Percentiles rank a stretch among this genome's conserved stretches.
Conservation (phyloP, 257 asterid species). For the Avicennia marina region DNA sequence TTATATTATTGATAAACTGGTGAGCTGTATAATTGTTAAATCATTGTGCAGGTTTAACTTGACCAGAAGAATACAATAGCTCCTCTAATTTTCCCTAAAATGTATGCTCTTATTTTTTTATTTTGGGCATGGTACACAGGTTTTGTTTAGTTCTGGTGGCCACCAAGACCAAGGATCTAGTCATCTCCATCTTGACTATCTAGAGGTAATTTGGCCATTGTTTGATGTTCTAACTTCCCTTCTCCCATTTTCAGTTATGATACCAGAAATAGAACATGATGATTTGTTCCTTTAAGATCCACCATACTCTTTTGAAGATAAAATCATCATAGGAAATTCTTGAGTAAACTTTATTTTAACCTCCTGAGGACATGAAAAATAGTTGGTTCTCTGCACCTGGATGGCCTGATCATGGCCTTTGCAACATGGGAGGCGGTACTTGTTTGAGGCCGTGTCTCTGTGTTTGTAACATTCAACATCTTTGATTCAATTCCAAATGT, state of each 20-base stretch:
- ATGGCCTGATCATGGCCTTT: not conserved
- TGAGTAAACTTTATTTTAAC: too few species aligned
- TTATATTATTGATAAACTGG: conserved; percentile 5
- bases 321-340: too few species aligned
- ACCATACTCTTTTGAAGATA: conserved; percentile 4
- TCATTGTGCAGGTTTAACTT: conserved; percentile 8
- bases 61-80: not conserved
- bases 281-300: not conserved
- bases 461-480: not conserved
- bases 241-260: conserved; percentile 12
- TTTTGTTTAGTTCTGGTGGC: conserved; percentile 52
- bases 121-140: conserved; percentile 40
- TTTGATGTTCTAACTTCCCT: not conserved
- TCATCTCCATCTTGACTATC: conserved; percentile 65
- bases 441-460: conserved; percentile 5
- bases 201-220: conserved; percentile 57
- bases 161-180: conserved; percentile 56
- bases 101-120: conserved; percentile 16
- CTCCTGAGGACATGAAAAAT: too few species aligned
- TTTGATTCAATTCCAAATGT: not conserved
- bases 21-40: not conserved
- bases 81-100: not conserved
- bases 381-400: too few species aligned
- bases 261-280: not conserved
- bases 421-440: not conserved